Base-by-base conservation (phyloP, 164 flowering plant genomes). In the Aristolochia californica region DNA sequence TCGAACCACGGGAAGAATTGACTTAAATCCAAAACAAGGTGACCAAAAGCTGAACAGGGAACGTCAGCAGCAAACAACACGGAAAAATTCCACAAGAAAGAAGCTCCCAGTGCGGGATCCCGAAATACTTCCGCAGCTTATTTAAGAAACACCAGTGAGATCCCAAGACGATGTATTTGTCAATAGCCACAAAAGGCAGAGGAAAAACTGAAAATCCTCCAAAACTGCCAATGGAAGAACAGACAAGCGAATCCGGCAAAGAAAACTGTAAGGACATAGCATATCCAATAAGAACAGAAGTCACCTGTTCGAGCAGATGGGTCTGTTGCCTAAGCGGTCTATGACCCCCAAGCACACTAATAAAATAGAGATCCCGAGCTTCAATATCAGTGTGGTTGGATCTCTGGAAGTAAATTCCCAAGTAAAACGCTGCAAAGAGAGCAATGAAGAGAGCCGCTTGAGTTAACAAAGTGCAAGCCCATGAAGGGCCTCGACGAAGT, bases 291-390 rank as follows among this genome's bases (percentile, higher is more conserved):
- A 47, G 28, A 26, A n/a, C 53, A 18, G 57, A 65, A 65, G 54
- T 45, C 13, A 81, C 88, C 83, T 53, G 79, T 60, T 67, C 71
- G 63, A 85, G 84, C 53, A 85, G 80, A 62, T 63, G 81, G 70
- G 62, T 68, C 59, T 83, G 86, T 56, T 75, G 68, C 26, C 66
- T 43, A n/a, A 62, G 61, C 34, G 83, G 48, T 60, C 86, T 74
- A 30, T 48, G 69, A 4, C 82, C 87, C 48, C 85, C 85, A 43
- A 60, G 57, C 43, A 85, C 87, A 65, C 75, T 78, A n/a, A 85
- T 59, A 49, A 81, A 85, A 60, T 74, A 73, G 15, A 77, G 45
- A 66, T 85, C 83, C 60, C 28, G 57, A 49, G 59, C 51, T 51
- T 60, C 57, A 8, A 15, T 45, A 24, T 13, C 48, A 2, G 11